phyloP scores from a whole-genome alignment of 1,284 basidiomycete species.

The Moesziomyces sp. region DNA sequence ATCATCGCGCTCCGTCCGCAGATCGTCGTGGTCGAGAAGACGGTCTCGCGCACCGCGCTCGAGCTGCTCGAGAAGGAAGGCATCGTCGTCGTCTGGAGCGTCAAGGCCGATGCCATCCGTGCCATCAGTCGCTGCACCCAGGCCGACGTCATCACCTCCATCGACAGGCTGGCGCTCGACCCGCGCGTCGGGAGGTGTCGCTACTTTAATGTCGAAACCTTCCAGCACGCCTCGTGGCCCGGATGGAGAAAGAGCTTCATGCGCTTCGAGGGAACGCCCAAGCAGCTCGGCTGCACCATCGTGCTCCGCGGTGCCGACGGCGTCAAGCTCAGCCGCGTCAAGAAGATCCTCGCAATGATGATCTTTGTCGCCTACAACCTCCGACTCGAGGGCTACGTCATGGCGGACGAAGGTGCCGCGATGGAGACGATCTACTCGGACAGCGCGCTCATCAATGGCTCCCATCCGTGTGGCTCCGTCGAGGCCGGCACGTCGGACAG shows the following conservation, averaged over 20 bases:
- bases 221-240: constrained; percentile 89
- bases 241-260: constrained; percentile 93
- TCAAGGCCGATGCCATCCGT: constrained; percentile 87
- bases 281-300: constrained; percentile 92
- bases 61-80: constrained; percentile 87
- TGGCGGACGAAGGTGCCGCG: constrained; percentile 79
- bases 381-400: constrained; percentile 91
- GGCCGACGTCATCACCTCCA: constrained; percentile 92
- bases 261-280: constrained; percentile 88
- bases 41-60: constrained; percentile 89
- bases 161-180: constrained; percentile 91
- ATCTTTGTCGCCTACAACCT: constrained; percentile 88
- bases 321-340: constrained; percentile 82
- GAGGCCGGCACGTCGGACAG: constrained; percentile 19
- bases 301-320: constrained; percentile 89
- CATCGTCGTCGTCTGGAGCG: constrained; percentile 88
- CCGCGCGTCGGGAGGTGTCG: constrained; percentile 89
- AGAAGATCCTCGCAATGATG: constrained; percentile 90
- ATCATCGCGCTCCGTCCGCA: constrained; percentile 92
- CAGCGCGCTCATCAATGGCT: constrained; percentile 29
- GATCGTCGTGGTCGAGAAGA: constrained; percentile 89
- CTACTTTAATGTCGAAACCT: constrained; percentile 90
- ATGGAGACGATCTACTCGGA: constrained; percentile 53
- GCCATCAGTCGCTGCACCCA: constrained; percentile 93
- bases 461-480: constrained; percentile 32